Evolutionary conservation across 169 alveolate genomes (phyloP).

Genomic region (Haemoproteus tartakovskyi): DNA sequence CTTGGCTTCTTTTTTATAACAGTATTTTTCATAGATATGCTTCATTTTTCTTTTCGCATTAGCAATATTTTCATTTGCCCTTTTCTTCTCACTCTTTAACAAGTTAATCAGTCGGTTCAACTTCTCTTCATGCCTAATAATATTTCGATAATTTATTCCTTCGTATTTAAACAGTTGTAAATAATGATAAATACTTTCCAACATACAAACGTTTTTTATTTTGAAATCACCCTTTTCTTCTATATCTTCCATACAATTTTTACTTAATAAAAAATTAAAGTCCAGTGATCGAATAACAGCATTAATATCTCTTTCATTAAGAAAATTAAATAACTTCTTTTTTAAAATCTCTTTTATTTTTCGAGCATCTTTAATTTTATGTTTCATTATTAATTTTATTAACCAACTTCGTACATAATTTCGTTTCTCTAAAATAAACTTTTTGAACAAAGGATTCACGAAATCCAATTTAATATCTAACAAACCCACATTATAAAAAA

Average conservation of each 20-base stretch:
- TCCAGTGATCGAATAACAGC: conserved; percentile 45
- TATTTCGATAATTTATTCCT: conserved; percentile 30
- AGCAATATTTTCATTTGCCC: conserved; percentile 12
- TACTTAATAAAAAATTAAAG: conserved; percentile 7
- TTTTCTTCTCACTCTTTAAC: conserved; percentile 16
- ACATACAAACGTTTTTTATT: conserved; percentile 32
- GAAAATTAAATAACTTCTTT: conserved; percentile 7
- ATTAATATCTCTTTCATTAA: conserved; percentile 46
- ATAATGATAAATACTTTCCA: conserved; percentile 45
- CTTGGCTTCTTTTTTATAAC: conserved; percentile 50
- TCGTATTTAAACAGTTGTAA: conserved; percentile 43
- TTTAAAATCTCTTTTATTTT: conserved; percentile 50
- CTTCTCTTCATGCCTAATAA: conserved; percentile 1
- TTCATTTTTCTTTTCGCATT: conserved; percentile 29
- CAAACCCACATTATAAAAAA: conserved; percentile 51
- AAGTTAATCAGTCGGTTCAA: conserved; percentile 6
- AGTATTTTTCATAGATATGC: conserved; percentile 8
- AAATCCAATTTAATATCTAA: conserved; percentile 25
- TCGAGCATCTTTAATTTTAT: conserved; percentile 34
- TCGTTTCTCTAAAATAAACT: conserved; percentile 30
- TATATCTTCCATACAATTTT: conserved; percentile 14
- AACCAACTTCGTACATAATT: conserved; percentile 57
- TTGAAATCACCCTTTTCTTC: conserved; percentile 14
- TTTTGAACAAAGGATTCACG: conserved; percentile 20
- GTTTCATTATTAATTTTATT: conserved; percentile 22